These are phyloP conservation scores for Withania somnifera DNA, from an alignment of 305 asterid species.

Conservation along the genomic window DNA sequence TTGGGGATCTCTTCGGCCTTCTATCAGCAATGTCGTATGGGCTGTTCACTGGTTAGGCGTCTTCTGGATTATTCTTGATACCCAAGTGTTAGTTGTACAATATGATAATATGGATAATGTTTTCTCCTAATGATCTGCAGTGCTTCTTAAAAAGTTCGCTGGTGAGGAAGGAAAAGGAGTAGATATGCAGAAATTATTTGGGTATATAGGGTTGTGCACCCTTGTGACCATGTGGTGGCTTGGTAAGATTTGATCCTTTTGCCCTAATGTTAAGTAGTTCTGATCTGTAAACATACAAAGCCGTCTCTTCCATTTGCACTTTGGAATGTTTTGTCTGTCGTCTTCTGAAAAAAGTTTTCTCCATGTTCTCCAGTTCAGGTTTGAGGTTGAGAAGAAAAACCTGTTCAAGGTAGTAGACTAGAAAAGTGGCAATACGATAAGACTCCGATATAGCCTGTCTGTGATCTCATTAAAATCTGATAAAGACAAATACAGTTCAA, in stretches of 20 bases:
- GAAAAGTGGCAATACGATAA: not conserved
- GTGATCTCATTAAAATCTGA: not conserved
- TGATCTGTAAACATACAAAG: not conserved
- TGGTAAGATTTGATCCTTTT: slow-evolving; percentile 37
- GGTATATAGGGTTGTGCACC: slow-evolving; percentile 81
- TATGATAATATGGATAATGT: not conserved
- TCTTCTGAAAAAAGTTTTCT: not conserved
- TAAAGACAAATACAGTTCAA: not conserved
- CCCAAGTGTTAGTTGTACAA: not conserved
- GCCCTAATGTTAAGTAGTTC: not conserved
- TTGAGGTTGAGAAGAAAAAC: not conserved
- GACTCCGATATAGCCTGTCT: not conserved
- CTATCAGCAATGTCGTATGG: slow-evolving; percentile 82
- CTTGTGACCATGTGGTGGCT: slow-evolving; percentile 99
- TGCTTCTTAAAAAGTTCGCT: slow-evolving; percentile 91
- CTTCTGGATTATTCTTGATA: not conserved
- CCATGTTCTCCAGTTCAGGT: not conserved
- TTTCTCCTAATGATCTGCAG: slow-evolving; percentile 28
- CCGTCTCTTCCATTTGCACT: not conserved
- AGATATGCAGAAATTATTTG: slow-evolving; percentile 90
- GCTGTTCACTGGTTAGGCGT: slow-evolving; percentile 69
- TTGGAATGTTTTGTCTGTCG: not conserved
- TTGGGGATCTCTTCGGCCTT: slow-evolving; percentile 92
- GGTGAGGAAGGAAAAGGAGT: slow-evolving; percentile 94
- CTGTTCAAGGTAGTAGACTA: not conserved